Percentiles rank a stretch among this genome's conserved stretches.
Evolutionary conservation across 371 early-diverging fungal species (phyloP).

Genomic region (Conidiobolus incongruus): DNA sequence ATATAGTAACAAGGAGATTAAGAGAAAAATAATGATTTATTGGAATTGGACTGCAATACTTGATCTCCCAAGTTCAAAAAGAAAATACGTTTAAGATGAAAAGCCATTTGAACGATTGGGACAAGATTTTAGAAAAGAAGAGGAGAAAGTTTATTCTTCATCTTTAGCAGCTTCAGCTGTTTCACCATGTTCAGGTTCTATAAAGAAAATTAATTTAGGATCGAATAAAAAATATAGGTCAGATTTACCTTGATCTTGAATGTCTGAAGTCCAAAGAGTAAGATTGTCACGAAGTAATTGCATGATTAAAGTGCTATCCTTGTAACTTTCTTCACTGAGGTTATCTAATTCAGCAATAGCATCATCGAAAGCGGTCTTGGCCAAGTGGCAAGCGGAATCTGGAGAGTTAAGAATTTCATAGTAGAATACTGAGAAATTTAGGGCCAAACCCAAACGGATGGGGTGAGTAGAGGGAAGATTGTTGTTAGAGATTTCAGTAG

Average conservation of each 20-base stretch:
- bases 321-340: constrained; percentile 98
- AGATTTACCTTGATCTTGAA: constrained; percentile 42
- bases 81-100: no score
- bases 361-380: constrained; percentile 98
- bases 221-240: no score
- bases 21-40: no score
- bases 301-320: constrained; percentile 99
- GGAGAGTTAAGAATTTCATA: constrained; percentile 99
- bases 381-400: constrained; percentile 96
- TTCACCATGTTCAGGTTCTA: not conserved
- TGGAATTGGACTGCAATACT: no score
- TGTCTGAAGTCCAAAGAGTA: constrained; percentile 97
- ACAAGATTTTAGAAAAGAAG: no score
- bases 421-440: constrained; percentile 99
- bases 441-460: constrained; percentile 95
- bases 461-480: constrained; percentile 96
- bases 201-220: not conserved
- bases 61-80: no score
- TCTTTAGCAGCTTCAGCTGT: not conserved
- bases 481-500: constrained; percentile 84
- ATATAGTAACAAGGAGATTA: no score
- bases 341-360: constrained; percentile 99
- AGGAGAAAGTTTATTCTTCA: not conserved
- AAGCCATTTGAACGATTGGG: no score
- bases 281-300: constrained; percentile 99